Base-by-base conservation (phyloP, 1,284 basidiomycete genomes). In the Ceratobasidium sp. region DNA sequence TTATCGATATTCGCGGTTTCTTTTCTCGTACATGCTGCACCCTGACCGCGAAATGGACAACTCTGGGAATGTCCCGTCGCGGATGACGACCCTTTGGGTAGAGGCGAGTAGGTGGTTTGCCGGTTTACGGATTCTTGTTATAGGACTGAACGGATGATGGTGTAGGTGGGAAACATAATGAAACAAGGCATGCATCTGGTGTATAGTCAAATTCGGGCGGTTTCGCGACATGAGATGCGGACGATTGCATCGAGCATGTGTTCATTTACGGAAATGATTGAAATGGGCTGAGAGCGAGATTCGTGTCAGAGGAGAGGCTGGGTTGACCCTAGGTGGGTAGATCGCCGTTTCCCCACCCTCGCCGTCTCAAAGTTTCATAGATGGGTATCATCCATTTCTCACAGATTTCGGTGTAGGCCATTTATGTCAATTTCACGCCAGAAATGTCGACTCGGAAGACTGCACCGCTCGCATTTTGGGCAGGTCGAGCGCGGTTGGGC, bases 1-100 rank as follows among this genome's bases (percentile, higher is more conserved):
- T 41, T 65, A 65, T 65, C 62, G 60, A 62, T 62, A 34, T 45
- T 50, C 23, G 48, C 6, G n/a, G 4, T 50, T 50, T 62, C 39
- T 62, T 53, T 57, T 57, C 28, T 32, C 46, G 46, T 36, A 8
- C 32, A 53, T 65, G 6, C 23, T 50, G 62, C 26, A 50, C 62
- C 62, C 62, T 65, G 62, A 50, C 46, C 46, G 62, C 4, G n/a
- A 18, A 14, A 48, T 62, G 48, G 21, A 62, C 43, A 34, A 9
- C 43, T 34, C n/a, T 45, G 60, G 60, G 30, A 62, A 48, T 32
- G 12, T 45, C 60, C 43, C 43, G 34, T 26, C 16, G 23, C 4
- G 32, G 60, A 46, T 36, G 53, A 26, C 21, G 14, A n/a, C 53
- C 53, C 53, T 57, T 23, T 16, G 46, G 46, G 23, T 6, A n/a